These are phyloP conservation scores for Pyrenophora graminea DNA, from an alignment of 2,329 filamentous ascomycete genomes.

Conservation along the genomic window DNA sequence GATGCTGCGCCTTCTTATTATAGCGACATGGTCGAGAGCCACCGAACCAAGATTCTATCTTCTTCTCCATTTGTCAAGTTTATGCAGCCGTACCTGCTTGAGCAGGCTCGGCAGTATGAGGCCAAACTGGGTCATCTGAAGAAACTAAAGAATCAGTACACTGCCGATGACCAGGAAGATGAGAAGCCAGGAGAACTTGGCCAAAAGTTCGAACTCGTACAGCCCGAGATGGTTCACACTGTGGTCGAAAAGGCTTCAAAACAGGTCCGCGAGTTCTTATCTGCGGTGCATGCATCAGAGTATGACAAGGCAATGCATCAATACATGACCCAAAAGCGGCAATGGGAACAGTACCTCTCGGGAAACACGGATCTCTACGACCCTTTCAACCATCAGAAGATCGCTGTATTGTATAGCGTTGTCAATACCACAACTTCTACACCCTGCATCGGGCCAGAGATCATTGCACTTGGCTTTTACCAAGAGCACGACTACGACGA, in stretches of 20 bases:
- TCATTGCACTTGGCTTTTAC: conserved; percentile 92
- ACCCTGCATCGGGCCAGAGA: conserved; percentile 85
- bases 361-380: conserved; percentile 89
- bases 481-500: conserved; percentile 77
- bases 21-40: conserved; percentile 90
- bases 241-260: conserved; percentile 78
- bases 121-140: conserved; percentile 80
- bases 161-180: conserved; percentile 40
- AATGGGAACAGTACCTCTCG: conserved; percentile 94
- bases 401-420: conserved; percentile 89
- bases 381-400: conserved; percentile 93
- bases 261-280: conserved; percentile 89
- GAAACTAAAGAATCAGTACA: conserved; percentile 74
- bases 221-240: conserved; percentile 91
- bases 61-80: conserved; percentile 97
- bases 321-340: conserved; percentile 89
- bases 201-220: conserved; percentile 85
- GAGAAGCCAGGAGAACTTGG: conserved; percentile 45
- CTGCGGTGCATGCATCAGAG: conserved; percentile 93
- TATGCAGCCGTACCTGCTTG: conserved; percentile 87
- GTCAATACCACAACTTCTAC: conserved; percentile 94
- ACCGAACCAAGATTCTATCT: conserved; percentile 89
- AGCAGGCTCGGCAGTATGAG: conserved; percentile 90
- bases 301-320: conserved; percentile 94
- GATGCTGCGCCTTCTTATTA: conserved; percentile 91